These are phyloP conservation scores for Pichia sp. DNA, from an alignment of 1,139 yeast species.

Conservation along the genomic window DNA sequence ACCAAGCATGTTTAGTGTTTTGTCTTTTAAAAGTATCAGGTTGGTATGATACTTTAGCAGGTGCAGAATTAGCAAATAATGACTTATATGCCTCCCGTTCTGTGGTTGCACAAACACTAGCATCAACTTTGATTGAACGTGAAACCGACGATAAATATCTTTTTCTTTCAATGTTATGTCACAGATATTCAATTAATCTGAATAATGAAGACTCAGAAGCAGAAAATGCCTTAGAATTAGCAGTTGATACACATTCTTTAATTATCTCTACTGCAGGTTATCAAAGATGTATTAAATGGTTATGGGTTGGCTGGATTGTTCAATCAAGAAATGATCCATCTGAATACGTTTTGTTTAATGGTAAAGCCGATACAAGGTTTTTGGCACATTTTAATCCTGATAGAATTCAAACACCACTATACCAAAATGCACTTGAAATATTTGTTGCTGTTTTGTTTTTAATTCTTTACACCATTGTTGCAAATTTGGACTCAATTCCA, in stretches of 20 bases:
- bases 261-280: conserved; percentile 76
- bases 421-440: conserved; percentile 71
- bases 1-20: conserved; percentile 63
- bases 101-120: conserved; percentile 64
- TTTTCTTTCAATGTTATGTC: conserved; percentile 73
- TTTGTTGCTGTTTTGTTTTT: conserved; percentile 62
- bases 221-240: conserved; percentile 69
- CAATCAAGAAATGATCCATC: conserved; percentile 70
- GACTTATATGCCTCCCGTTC: conserved; percentile 58
- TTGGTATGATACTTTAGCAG: conserved; percentile 67
- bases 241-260: conserved; percentile 76
- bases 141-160: conserved; percentile 56
- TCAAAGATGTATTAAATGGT: conserved; percentile 82
- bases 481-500: conserved; percentile 41
- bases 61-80: conserved; percentile 60
- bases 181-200: conserved; percentile 61
- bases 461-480: conserved; percentile 54
- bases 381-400: conserved; percentile 74
- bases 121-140: conserved; percentile 60
- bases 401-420: conserved; percentile 75
- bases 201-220: conserved; percentile 61
- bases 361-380: conserved; percentile 51
- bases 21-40: conserved; percentile 67
- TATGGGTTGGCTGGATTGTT: conserved; percentile 91
- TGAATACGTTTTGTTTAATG: conserved; percentile 58